Percentiles rank a stretch among this genome's conserved stretches.
Conservation (phyloP, 2,329 filamentous ascomycete genomes). For the Drechslerella dactyloides region DNA sequence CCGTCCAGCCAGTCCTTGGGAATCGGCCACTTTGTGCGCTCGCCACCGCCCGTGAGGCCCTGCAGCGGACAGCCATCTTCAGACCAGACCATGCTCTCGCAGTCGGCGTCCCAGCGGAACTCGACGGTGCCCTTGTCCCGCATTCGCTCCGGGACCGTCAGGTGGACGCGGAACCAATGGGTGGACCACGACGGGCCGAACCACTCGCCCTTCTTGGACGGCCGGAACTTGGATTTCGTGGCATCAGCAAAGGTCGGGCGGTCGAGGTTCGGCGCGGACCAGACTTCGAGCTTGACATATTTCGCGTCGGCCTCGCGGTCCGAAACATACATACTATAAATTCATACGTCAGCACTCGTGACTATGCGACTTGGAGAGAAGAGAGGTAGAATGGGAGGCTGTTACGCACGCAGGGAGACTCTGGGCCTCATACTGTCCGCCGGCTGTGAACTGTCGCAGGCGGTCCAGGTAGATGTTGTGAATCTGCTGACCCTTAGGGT, state of each 20-base stretch:
- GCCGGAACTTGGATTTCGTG: slow-evolving; percentile 70
- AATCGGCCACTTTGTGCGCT: slow-evolving; percentile 89
- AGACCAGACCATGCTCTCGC: slow-evolving; percentile 93
- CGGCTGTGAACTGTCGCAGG: slow-evolving; percentile 78
- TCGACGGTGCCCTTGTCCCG: slow-evolving; percentile 81
- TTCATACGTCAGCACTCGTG: background rate
- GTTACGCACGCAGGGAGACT: slow-evolving; percentile 73
- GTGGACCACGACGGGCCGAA: slow-evolving; percentile 98
- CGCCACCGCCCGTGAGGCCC: slow-evolving; percentile 86
- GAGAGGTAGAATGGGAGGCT: background rate
- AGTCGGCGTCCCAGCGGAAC: slow-evolving; percentile 93
- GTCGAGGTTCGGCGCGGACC: slow-evolving; percentile 77
- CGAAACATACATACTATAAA: slow-evolving; percentile 46
- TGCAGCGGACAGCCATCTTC: slow-evolving; percentile 88
- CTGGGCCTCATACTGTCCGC: slow-evolving; percentile 77
- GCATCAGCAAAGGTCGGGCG: slow-evolving; percentile 89
- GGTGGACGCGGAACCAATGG: slow-evolving; percentile 89
- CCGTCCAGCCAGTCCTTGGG: slow-evolving; percentile 78
- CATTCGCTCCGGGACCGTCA: slow-evolving; percentile 78
- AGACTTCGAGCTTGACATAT: slow-evolving; percentile 83
- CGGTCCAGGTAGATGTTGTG: slow-evolving; percentile 83
- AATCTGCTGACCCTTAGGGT: slow-evolving; percentile 77
- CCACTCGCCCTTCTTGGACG: slow-evolving; percentile 74
- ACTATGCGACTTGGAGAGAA: background rate
- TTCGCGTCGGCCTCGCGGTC: slow-evolving; percentile 69